phyloP scores from a whole-genome alignment of 441 rosid genomes.

The Daphne laureola region DNA sequence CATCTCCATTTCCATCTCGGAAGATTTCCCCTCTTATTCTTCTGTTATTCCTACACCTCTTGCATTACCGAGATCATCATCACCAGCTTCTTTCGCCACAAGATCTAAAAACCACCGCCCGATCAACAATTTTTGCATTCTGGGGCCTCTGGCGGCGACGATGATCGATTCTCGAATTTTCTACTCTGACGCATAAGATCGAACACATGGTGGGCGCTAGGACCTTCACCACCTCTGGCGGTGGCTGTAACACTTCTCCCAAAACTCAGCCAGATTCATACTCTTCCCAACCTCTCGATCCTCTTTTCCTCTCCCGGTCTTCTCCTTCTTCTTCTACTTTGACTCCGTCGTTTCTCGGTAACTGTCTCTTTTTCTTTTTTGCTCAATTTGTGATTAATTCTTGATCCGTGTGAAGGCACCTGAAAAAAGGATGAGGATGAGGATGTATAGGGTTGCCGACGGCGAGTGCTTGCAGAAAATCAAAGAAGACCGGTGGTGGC shows the following conservation, averaged over 20 bases:
- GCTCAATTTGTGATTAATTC: not conserved
- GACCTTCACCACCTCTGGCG: slow-evolving; percentile 13
- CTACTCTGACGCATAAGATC: slow-evolving; percentile 1
- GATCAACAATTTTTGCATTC: not conserved
- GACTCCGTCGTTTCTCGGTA: slow-evolving; percentile 46
- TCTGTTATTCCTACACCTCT: slow-evolving; percentile 56
- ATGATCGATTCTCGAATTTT: slow-evolving; percentile 17
- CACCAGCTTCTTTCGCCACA: slow-evolving; percentile 79
- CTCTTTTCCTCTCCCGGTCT: slow-evolving; percentile 43
- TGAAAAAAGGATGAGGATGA: too few relatives aligned
- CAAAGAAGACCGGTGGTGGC: too few relatives aligned
- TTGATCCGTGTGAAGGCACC: not conserved
- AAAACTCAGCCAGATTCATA: slow-evolving; percentile 28
- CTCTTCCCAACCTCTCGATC: slow-evolving; percentile 26
- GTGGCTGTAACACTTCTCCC: slow-evolving; percentile 29
- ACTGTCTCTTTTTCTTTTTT: not conserved
- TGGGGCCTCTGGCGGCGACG: too few relatives aligned
- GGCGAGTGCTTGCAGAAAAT: too few relatives aligned
- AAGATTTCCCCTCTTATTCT: not conserved
- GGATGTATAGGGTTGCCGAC: too few relatives aligned
- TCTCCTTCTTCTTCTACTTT: slow-evolving; percentile 42
- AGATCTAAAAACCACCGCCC: slow-evolving; percentile 20
- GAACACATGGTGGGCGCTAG: slow-evolving; percentile 35
- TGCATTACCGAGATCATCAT: slow-evolving; percentile 68
- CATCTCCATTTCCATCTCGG: too few relatives aligned